These are phyloP conservation scores for Pisolithus orientalis DNA, from an alignment of 768 basidiomycete species.

Conservation along the genomic window DNA sequence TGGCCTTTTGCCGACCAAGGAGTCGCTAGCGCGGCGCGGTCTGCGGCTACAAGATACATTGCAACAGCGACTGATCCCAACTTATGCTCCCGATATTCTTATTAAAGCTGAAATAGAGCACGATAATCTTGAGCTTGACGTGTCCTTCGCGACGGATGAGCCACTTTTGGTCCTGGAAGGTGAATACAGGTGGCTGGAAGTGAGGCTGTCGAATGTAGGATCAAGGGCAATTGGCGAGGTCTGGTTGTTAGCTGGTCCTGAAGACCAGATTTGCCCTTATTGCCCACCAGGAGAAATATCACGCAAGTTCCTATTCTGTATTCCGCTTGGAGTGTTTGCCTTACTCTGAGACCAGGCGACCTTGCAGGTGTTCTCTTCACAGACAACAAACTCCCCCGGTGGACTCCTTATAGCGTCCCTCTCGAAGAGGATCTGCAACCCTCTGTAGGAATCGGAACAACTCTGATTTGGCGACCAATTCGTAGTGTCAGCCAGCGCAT, in stretches of 20 bases:
- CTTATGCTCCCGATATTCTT: conserved; percentile 65
- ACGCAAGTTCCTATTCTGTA: conserved; percentile 11
- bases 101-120: conserved; percentile 59
- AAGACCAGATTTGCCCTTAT: conserved; percentile 58
- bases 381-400: conserved; percentile 45
- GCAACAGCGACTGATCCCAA: conserved; percentile 57
- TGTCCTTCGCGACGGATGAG: conserved; percentile 49
- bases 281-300: conserved; percentile 13
- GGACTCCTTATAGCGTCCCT: conserved; percentile 42
- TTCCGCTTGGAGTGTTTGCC: not conserved
- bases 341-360: conserved; percentile 11
- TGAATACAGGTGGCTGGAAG: conserved; percentile 47
- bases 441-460: conserved; percentile 45
- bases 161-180: conserved; percentile 57
- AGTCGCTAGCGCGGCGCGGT: conserved; percentile 66
- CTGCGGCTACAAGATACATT: conserved; percentile 70
- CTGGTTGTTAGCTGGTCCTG: conserved; percentile 59
- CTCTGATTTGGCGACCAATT: conserved; percentile 49
- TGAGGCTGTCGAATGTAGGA: conserved; percentile 69
- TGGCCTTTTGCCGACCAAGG: conserved; percentile 59
- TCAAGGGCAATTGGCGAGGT: conserved; percentile 53
- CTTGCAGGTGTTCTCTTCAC: conserved; percentile 38
- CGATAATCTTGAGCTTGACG: conserved; percentile 56
- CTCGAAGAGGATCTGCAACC: conserved; percentile 35
- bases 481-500: conserved; percentile 44